Evolutionary conservation across 345 rosid genomes (phyloP).

Genomic region (Raphanus raphanistrum): DNA sequence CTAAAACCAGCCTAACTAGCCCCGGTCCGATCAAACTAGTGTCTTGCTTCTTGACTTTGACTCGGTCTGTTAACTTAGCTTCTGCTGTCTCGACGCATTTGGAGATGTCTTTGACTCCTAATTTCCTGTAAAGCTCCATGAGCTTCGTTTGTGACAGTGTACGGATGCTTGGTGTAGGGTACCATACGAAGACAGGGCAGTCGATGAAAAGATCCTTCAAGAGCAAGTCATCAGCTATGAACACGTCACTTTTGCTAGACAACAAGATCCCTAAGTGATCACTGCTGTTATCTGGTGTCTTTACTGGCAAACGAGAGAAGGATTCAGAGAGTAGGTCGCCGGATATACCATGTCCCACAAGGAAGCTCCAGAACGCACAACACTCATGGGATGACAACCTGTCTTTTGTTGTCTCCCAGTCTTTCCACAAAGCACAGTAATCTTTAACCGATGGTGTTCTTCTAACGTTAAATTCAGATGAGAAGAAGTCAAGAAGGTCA

Average conservation of each 20-base stretch:
- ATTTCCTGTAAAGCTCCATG: slow-evolving; percentile 44
- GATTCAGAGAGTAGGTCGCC: slow-evolving; percentile 36
- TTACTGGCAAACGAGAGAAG: slow-evolving; percentile 56
- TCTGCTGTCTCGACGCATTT: slow-evolving; percentile 48
- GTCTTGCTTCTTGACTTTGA: slow-evolving; percentile 11
- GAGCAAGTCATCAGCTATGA: slow-evolving; percentile 68
- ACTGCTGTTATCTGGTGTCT: slow-evolving; percentile 10
- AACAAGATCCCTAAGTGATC: slow-evolving; percentile 40
- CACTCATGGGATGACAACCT: slow-evolving; percentile 47
- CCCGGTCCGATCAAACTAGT: slow-evolving; percentile 36
- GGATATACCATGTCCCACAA: slow-evolving; percentile 16
- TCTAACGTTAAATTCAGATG: slow-evolving; percentile 43
- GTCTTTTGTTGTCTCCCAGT: slow-evolving; percentile 47
- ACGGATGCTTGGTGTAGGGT: slow-evolving; percentile 54
- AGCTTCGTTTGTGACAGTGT: slow-evolving; percentile 44
- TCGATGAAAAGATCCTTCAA: slow-evolving; percentile 50
- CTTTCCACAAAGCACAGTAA: slow-evolving; percentile 64
- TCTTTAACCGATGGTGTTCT: slow-evolving; percentile 49
- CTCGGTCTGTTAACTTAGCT: slow-evolving; percentile 23
- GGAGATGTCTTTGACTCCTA: slow-evolving; percentile 65
- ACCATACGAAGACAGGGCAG: slow-evolving; percentile 65
- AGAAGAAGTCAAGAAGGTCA: slow-evolving; percentile 42
- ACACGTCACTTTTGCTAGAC: slow-evolving; percentile 47
- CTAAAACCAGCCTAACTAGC: slow-evolving; percentile 58
- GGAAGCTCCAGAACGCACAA: slow-evolving; percentile 64